Evolutionary conservation across 1,139 yeast genomes (phyloP).

Genomic region (Nadsonia starkeyi-henricii): DNA sequence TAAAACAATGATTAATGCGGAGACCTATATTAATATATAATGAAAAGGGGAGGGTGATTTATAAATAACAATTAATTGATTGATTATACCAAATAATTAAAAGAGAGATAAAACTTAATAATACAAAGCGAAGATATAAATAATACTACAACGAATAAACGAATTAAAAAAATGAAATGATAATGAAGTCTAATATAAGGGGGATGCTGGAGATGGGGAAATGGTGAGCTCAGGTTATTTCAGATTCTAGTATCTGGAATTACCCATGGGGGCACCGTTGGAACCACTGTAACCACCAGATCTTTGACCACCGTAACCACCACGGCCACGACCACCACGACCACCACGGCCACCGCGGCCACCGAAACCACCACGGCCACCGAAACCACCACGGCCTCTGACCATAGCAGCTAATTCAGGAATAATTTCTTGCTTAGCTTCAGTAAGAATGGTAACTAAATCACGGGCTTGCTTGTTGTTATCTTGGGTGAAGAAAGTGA

Average conservation of each 20-base stretch:
- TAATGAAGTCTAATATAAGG: too few species aligned
- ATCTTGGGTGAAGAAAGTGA: constrained; percentile 83
- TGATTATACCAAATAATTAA: neutral
- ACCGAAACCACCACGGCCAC: constrained; percentile 39
- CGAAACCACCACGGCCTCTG: constrained; percentile 32
- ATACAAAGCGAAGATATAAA: neutral
- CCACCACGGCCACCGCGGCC: constrained; percentile 51
- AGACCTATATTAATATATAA: too few species aligned
- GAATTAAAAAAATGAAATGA: neutral
- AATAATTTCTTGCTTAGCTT: constrained; percentile 81
- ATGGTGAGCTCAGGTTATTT: too few species aligned
- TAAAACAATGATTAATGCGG: too few species aligned
- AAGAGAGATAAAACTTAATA: neutral
- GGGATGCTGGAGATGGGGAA: too few species aligned
- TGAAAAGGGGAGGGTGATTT: too few species aligned
- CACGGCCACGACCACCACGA: constrained; percentile 28
- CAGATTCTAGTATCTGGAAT: constrained; percentile 1
- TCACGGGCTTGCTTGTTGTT: constrained; percentile 85
- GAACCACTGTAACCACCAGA: constrained; percentile 28
- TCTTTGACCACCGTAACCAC: constrained; percentile 35
- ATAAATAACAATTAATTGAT: too few species aligned
- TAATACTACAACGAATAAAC: neutral
- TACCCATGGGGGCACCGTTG: constrained; percentile 8
- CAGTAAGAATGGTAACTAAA: constrained; percentile 78
- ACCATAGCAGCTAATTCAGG: constrained; percentile 37